Conservation (phyloP, 2,329 filamentous ascomycete genomes). For the Rhytidhysteron rufulum region DNA sequence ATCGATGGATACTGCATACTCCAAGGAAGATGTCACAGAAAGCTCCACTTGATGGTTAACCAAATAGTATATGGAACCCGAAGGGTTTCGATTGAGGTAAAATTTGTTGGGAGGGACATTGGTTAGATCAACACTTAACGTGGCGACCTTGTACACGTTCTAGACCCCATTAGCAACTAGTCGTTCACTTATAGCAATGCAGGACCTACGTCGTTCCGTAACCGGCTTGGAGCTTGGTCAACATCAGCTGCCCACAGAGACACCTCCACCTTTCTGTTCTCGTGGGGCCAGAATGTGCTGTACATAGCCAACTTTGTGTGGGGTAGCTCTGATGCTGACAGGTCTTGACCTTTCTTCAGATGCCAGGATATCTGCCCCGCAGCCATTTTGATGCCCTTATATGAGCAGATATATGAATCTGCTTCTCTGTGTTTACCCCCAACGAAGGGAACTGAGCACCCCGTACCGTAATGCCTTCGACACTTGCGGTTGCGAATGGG, state of each 20-base stretch:
- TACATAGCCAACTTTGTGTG: neutral
- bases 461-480: constrained; percentile 7
- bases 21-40: too few species aligned
- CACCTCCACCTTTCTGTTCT: neutral
- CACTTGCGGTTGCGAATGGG: constrained; percentile 2
- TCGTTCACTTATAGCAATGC: neutral
- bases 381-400: neutral
- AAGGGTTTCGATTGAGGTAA: too few species aligned
- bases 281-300: neutral
- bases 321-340: neutral
- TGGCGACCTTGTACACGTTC: neutral
- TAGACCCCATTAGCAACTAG: neutral
- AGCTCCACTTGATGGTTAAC: too few species aligned
- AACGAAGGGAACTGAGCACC: neutral
- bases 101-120: neutral
- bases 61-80: too few species aligned
- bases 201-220: neutral
- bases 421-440: neutral
- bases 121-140: neutral
- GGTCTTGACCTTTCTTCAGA: neutral
- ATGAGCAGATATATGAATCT: neutral
- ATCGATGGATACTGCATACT: too few species aligned
- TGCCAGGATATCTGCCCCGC: neutral
- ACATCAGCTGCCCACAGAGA: neutral
- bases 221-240: neutral